These are phyloP conservation scores for Durio zibethinus DNA, from an alignment of 345 rosid species.

Conservation along the genomic window DNA sequence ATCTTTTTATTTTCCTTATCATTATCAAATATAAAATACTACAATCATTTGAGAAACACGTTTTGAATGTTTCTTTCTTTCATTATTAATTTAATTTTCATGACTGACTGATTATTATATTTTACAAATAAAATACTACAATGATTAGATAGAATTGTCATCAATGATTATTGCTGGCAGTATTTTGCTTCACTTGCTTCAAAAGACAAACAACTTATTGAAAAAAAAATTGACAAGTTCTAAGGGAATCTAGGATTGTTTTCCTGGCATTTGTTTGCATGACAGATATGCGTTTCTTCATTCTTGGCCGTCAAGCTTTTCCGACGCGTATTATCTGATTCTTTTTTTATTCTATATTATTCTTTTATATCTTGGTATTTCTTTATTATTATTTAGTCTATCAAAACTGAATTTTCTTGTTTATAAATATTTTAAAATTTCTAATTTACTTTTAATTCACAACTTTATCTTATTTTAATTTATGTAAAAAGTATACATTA, in stretches of 20 bases:
- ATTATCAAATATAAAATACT: no score
- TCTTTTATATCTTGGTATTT: no score
- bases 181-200: no score
- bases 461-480: no score
- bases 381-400: no score
- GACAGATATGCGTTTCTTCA: not conserved
- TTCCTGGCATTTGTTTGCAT: not conserved
- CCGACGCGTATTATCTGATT: not conserved
- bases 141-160: no score
- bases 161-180: no score
- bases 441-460: no score
- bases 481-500: no score
- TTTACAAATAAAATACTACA: not conserved
- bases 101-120: not conserved
- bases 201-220: not conserved
- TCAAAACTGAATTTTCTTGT: no score
- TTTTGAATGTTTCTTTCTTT: not conserved
- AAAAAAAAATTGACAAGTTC: not conserved
- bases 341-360: not conserved
- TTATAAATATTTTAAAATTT: no score
- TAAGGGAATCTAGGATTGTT: not conserved
- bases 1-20: no score
- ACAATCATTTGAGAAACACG: not conserved
- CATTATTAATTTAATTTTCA: not conserved
- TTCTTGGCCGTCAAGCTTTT: not conserved